phyloP scores from a whole-genome alignment of 345 rosid species.

The Psidium guajava region DNA sequence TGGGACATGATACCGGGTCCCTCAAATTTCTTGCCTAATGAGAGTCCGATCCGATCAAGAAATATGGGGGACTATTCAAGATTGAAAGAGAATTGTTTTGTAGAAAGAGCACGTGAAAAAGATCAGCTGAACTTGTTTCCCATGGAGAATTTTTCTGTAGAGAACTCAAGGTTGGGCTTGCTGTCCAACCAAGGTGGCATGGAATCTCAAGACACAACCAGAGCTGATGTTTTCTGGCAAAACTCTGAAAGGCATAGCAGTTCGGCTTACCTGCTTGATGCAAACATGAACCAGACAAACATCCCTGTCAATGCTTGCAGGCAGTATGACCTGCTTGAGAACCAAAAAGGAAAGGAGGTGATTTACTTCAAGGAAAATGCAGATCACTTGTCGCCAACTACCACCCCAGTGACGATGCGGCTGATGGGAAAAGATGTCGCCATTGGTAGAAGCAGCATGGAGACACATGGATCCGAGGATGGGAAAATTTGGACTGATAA shows the following conservation, averaged over 20 bases:
- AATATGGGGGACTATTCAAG: conserved; percentile 7
- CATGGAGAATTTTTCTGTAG: conserved; percentile 2
- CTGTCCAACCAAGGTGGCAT: not conserved
- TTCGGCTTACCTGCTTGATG: conserved; percentile 11
- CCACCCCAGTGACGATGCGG: conserved; percentile 41
- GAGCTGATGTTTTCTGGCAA: conserved; percentile 9
- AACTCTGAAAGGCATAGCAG: conserved; percentile 9
- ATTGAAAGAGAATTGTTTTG: conserved; percentile 9
- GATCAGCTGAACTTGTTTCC: conserved; percentile 19
- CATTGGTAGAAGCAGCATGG: conserved; percentile 24
- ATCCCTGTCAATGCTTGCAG: conserved; percentile 3
- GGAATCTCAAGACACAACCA: conserved; percentile 8
- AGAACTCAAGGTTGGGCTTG: conserved; percentile 5
- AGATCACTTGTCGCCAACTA: conserved; percentile 12
- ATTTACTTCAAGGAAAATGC: conserved; percentile 3
- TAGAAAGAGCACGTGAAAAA: conserved; percentile 8
- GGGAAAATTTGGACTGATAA: conserved; percentile 32
- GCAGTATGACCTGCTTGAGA: conserved; percentile 9
- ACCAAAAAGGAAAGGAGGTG: conserved; percentile 5
- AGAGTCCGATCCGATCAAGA: conserved; percentile 3
- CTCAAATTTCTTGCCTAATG: conserved; percentile 9
- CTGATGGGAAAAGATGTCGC: conserved; percentile 72
- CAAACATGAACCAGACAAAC: conserved; percentile 14
- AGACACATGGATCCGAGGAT: conserved; percentile 13
- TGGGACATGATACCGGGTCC: conserved; percentile 10